These are phyloP conservation scores for Friedmanniomyces simplex DNA, from an alignment of 495 filamentous ascomycete species.

Conservation along the genomic window DNA sequence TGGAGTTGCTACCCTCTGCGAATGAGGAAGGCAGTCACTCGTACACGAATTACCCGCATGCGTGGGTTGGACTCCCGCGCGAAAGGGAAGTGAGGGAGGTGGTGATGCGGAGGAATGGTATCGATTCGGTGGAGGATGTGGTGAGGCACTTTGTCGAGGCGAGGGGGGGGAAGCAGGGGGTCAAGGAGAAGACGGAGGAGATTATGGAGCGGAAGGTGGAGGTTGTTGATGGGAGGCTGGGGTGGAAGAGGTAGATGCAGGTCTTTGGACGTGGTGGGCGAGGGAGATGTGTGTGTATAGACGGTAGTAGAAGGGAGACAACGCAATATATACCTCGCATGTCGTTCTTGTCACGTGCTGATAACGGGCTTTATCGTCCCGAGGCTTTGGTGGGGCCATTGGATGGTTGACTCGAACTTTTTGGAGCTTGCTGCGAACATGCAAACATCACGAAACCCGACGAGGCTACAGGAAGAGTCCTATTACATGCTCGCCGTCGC, in stretches of 20 bases:
- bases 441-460: neutral
- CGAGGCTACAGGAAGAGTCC: neutral
- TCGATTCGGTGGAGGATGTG: constrained; percentile 29
- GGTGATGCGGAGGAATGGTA: constrained; percentile 34
- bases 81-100: constrained; percentile 57
- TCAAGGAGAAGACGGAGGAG: constrained; percentile 37
- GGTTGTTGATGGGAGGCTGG: neutral
- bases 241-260: neutral
- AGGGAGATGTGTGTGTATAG: neutral
- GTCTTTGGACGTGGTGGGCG: neutral
- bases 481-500: neutral
- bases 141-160: constrained; percentile 38
- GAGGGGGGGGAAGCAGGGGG: constrained; percentile 33
- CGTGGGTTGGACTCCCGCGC: constrained; percentile 55
- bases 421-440: neutral
- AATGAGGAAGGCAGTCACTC: constrained; percentile 33
- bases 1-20: constrained; percentile 58
- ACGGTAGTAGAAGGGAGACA: neutral
- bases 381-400: neutral
- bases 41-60: constrained; percentile 43
- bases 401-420: constrained; percentile 6
- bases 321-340: too few species aligned
- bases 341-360: constrained; percentile 7
- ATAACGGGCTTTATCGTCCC: neutral
- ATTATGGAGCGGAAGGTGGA: constrained; percentile 27